Conservation (phyloP, 176 grass and related monocot species). For the Alloteropsis semialata region DNA sequence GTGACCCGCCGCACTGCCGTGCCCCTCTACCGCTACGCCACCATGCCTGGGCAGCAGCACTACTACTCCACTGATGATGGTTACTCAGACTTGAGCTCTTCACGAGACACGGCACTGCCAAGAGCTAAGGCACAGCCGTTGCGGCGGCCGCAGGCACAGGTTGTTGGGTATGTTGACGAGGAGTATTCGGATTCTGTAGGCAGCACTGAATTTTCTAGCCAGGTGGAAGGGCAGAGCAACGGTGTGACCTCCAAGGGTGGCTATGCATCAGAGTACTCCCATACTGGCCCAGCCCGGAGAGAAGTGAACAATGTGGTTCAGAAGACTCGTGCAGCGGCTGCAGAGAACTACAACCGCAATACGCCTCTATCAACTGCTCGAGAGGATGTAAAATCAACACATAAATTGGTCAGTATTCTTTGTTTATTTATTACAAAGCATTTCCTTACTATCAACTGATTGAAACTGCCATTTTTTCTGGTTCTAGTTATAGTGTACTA, state of each 20-base stretch:
- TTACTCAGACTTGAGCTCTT: slow-evolving; percentile 88
- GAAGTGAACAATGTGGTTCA: slow-evolving; percentile 37
- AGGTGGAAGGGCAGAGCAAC: slow-evolving; percentile 25
- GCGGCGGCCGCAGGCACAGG: slow-evolving; percentile 32
- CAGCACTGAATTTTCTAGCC: slow-evolving; percentile 83
- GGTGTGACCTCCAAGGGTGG: slow-evolving; percentile 49
- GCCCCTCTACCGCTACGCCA: slow-evolving; percentile 45
- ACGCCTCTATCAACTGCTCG: slow-evolving; percentile 12
- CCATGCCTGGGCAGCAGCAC: slow-evolving; percentile 26
- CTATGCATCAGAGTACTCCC: slow-evolving; percentile 50
- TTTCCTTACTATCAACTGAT: neutral
- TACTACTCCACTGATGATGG: slow-evolving; percentile 95
- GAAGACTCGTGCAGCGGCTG: slow-evolving; percentile 26
- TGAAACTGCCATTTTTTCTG: neutral
- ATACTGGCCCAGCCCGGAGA: slow-evolving; percentile 37
- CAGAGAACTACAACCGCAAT: slow-evolving; percentile 3
- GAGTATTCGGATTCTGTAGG: slow-evolving; percentile 69
- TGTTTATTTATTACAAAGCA: neutral
- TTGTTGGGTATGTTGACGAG: slow-evolving; percentile 56
- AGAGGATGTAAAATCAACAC: slow-evolving; percentile 27
- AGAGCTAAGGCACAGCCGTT: slow-evolving; percentile 46
- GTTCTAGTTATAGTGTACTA: neutral
- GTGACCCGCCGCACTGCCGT: slow-evolving; percentile 13
- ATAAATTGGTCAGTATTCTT: slow-evolving; percentile 31
- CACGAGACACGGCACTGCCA: slow-evolving; percentile 61